Evolutionary conservation across 495 filamentous ascomycete genomes (phyloP), one percentile per base, ranked within the genome.

Genomic region (Aeminium ludgeri): DNA sequence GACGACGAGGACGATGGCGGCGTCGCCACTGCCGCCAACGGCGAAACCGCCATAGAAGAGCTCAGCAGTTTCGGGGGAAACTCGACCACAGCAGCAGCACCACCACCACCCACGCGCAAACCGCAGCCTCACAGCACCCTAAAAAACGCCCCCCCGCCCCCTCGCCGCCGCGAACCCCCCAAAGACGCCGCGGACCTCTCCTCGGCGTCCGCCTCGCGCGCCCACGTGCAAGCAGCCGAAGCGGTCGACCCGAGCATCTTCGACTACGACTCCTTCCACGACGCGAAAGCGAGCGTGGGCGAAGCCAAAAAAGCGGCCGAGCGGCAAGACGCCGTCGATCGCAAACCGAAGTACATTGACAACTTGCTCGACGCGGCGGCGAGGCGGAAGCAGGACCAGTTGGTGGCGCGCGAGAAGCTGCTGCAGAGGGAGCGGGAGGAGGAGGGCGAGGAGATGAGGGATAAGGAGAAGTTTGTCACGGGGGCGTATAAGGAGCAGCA

Each of bases 381-480:
- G 43, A 59, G 84, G 23, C 76, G 91, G 23, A 93, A 95, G 59
- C 80, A 85, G 19, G 89, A 95, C 60, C 74, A 82, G 36, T 64
- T 82, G 27, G 76, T 91, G 7, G 89, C 89, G 11, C 78, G 84
- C 48, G 89, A 97, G 57, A 82, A 84, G 54, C 66, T 83, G 57
- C 64, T 96, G 20, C 76, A 82, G 50, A 76, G 76, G 34, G 91
- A 97, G 57, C 74, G 89, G 28, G 91, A 87, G 49, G 80, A 76
- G 0, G 89, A 97, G 60, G 89, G 89, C 8, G 91, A 94, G 11
- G 84, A 86, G 59, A 95, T 83, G 54, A 80, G 73, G 0, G 91
- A 89, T 46, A 97, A 94, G 59, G 91, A 96, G 60, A 86, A 80
- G 55, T 97, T 97, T 51, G 89, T 96, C 23, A 97, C 89, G 0